Evolutionary conservation across 2,329 filamentous ascomycete genomes (phyloP).

Genomic region (Chaetomiaceae sp.): DNA sequence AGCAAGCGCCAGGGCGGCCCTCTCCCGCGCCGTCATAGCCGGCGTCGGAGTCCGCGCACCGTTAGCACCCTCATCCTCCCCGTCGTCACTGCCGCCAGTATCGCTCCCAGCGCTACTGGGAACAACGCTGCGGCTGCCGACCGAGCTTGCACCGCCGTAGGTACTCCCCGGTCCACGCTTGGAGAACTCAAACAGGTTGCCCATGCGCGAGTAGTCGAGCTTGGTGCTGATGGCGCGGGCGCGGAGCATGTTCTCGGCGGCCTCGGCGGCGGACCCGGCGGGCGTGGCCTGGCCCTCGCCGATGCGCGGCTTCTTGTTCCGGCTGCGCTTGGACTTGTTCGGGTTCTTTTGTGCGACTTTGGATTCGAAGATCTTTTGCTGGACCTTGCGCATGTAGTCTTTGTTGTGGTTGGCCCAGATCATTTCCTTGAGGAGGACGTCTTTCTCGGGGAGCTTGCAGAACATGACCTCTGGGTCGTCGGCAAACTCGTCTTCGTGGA

Average conservation of each 20-base stretch:
- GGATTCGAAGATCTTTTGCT: constrained; percentile 74
- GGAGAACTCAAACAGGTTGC: constrained; percentile 50
- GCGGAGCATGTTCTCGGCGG: constrained; percentile 63
- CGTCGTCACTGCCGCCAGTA: constrained; percentile 33
- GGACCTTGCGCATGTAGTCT: constrained; percentile 83
- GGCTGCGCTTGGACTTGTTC: constrained; percentile 55
- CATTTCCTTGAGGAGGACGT: constrained; percentile 78
- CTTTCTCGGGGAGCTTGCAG: constrained; percentile 68
- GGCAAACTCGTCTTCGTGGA: constrained; percentile 78
- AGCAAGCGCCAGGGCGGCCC: constrained; percentile 7
- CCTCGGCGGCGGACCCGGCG: constrained; percentile 64
- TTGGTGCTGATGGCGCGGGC: constrained; percentile 66
- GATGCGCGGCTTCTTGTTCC: constrained; percentile 48
- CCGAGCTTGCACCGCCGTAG: constrained; percentile 33
- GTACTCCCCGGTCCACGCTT: constrained; percentile 47
- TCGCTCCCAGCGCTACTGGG: constrained; percentile 33
- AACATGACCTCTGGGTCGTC: constrained; percentile 83
- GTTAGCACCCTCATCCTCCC: neutral
- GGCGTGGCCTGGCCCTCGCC: constrained; percentile 62
- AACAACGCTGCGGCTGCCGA: constrained; percentile 19
- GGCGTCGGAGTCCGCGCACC: neutral
- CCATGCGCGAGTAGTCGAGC: constrained; percentile 67
- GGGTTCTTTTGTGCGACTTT: constrained; percentile 51
- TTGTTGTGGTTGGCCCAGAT: constrained; percentile 96
- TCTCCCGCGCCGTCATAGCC: neutral